Evolutionary conservation across 1,284 basidiomycete species (phyloP).

Genomic region (Fomitiporia mediterranea): DNA sequence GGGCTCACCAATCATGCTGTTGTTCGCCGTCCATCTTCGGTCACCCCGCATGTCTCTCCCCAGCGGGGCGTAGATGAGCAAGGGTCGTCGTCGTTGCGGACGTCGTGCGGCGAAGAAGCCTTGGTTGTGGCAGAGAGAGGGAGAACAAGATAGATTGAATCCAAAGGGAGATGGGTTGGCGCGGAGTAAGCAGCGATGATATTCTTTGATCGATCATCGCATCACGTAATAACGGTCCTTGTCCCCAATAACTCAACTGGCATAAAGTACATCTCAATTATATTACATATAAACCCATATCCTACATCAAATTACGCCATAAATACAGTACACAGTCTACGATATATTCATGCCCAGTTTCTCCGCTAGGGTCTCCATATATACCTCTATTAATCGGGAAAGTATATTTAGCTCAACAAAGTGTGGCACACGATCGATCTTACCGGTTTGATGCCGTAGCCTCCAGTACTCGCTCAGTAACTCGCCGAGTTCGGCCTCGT

Average conservation of each 20-base stretch:
- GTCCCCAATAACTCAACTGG: too few relatives aligned
- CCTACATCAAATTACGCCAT: not conserved
- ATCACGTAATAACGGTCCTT: not conserved
- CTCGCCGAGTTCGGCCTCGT: constrained; percentile 70
- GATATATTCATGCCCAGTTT: constrained; percentile 50
- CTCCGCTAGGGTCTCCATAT: constrained; percentile 77
- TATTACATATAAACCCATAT: not conserved
- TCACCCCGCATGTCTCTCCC: constrained; percentile 45
- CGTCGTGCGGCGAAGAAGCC: constrained; percentile 4
- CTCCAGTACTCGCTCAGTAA: constrained; percentile 79
- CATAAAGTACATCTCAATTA: too few relatives aligned
- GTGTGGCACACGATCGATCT: constrained; percentile 21
- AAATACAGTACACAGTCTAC: not conserved
- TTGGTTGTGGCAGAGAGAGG: not conserved
- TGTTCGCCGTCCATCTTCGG: constrained; percentile 68
- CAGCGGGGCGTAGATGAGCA: constrained; percentile 14
- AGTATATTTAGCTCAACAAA: constrained; percentile 8
- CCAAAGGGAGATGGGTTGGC: not conserved
- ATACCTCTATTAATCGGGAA: constrained; percentile 48
- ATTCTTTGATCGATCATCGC: not conserved
- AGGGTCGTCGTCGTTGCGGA: constrained; percentile 16
- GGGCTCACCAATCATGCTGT: constrained; percentile 64
- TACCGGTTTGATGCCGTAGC: constrained; percentile 74
- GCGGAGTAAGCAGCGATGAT: not conserved
- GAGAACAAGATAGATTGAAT: not conserved